Percentiles rank a stretch among this genome's conserved stretches.
Conservation (phyloP, 2,329 filamentous ascomycete species). For the Aspergillus sp. region DNA sequence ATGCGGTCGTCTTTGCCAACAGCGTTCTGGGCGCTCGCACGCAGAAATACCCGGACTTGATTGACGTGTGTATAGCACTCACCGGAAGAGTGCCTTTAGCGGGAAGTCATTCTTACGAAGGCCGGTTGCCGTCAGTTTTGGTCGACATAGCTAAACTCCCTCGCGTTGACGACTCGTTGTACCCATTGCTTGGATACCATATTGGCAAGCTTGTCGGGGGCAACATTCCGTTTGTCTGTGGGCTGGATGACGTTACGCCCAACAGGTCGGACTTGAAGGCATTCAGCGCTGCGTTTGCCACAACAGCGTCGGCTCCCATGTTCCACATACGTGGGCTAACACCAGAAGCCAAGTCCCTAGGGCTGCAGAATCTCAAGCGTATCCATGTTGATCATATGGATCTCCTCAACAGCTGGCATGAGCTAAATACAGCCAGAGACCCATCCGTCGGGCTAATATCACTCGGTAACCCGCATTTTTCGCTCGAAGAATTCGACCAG, state of each 20-base stretch:
- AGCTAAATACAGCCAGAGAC: slow-evolving; percentile 12
- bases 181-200: background rate
- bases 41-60: slow-evolving; percentile 39
- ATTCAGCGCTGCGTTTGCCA: background rate
- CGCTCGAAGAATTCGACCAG: slow-evolving; percentile 26
- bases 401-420: slow-evolving; percentile 7
- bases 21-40: slow-evolving; percentile 38
- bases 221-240: background rate
- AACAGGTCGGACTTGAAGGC: background rate
- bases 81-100: slow-evolving; percentile 29
- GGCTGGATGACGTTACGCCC: background rate
- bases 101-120: slow-evolving; percentile 17
- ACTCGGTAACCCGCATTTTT: slow-evolving; percentile 40
- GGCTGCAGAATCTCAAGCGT: too few species aligned
- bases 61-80: slow-evolving; percentile 37
- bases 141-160: background rate
- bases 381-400: too few species aligned
- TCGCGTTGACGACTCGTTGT: background rate
- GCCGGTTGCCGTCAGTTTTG: slow-evolving; percentile 10
- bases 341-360: slow-evolving; percentile 29
- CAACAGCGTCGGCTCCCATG: background rate
- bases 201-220: background rate
- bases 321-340: background rate
- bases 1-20: slow-evolving; percentile 40
- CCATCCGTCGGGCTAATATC: slow-evolving; percentile 30